These are phyloP conservation scores for Meyerozyma guilliermondii DNA, from an alignment of 1,139 yeast genomes.

Conservation along the genomic window DNA sequence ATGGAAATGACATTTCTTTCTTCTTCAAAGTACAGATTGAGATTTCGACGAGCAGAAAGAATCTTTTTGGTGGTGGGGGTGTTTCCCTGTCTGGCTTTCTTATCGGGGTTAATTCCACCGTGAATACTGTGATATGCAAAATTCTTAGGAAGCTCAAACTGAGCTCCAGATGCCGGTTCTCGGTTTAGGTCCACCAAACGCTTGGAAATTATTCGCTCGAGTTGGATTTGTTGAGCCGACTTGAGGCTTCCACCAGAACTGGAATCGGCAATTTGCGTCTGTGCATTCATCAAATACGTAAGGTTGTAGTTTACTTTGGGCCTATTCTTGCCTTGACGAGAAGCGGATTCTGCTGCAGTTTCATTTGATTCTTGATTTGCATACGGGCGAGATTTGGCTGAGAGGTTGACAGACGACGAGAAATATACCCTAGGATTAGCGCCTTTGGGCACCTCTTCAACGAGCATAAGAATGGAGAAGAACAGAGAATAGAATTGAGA, in stretches of 20 bases:
- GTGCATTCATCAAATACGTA: conserved; percentile 42
- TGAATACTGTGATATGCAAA: conserved; percentile 33
- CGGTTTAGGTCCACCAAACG: conserved; percentile 33
- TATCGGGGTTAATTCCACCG: conserved; percentile 16
- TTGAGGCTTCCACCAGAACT: conserved; percentile 30
- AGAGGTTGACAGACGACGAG: conserved; percentile 39
- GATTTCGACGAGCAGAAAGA: conserved; percentile 40
- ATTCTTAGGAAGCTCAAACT: conserved; percentile 40
- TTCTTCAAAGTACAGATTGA: conserved; percentile 45
- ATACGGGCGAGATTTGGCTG: conserved; percentile 23
- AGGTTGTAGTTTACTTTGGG: conserved; percentile 44
- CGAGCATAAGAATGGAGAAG: conserved; percentile 24
- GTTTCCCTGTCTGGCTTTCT: conserved; percentile 33
- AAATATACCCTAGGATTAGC: conserved; percentile 35
- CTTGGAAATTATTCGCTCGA: conserved; percentile 36
- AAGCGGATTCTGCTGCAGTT: conserved; percentile 5
- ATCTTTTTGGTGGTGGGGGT: conserved; percentile 44
- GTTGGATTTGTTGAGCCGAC: conserved; percentile 39
- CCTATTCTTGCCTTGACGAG: conserved; percentile 21
- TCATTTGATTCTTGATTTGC: conserved; percentile 3
- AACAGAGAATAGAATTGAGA: background rate
- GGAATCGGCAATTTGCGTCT: conserved; percentile 31
- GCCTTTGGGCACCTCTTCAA: conserved; percentile 42
- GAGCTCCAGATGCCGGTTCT: conserved; percentile 22
- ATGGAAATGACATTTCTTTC: conserved; percentile 41